Base-by-base conservation (phyloP, 2,329 filamentous ascomycete genomes). In the Fusarium burgessii region DNA sequence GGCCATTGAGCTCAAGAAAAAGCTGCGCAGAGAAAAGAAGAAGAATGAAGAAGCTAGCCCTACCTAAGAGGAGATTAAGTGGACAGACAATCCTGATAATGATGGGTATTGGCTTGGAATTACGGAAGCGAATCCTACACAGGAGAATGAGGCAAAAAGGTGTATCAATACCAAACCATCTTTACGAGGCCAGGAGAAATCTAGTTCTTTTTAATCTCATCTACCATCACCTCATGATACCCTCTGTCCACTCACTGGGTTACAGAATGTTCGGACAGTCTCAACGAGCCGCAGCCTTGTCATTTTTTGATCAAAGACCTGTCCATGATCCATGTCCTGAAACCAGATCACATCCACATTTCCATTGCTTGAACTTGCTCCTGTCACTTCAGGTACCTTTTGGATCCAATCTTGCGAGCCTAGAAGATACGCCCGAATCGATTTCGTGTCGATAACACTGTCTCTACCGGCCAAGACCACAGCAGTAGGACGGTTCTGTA, bases 271-370 rank as follows among this genome's bases (percentile, higher is more conserved):
- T 47, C 72, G 62, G 50, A 81, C 70, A 51, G 74, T 77, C 46
- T 77, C 61, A 33, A 82, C 77, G 36, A 83, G 32, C 47, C 68
- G 77, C n/a, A 58, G 66, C 66, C 81, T 79, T 15, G 75, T 78
- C 12, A 60, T 68, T 49, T 71, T 72, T 52, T 71, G 76, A 59
- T 86, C 82, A 75, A 87, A 87, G 2, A 85, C 84, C 71, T 89
- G 84, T 3, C 87, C 88, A 76, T 90, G 88, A 76, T 90, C 87
- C 38, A 87, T 78, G 7, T 83, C 81, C 13, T 83, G 80, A 75
- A 85, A 88, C 75, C 88, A 90, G 2, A 89, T 63, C 18, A 88
- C 80, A 62, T 89, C 85, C 17, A 87, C 38, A 47, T 83, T 81
- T 14, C 77, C 71, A 7, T 82, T 81, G 82, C 56, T 60, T 23